Conservation (phyloP, 352 stramenopile genomes). For the Globisporangium camurandrum region DNA sequence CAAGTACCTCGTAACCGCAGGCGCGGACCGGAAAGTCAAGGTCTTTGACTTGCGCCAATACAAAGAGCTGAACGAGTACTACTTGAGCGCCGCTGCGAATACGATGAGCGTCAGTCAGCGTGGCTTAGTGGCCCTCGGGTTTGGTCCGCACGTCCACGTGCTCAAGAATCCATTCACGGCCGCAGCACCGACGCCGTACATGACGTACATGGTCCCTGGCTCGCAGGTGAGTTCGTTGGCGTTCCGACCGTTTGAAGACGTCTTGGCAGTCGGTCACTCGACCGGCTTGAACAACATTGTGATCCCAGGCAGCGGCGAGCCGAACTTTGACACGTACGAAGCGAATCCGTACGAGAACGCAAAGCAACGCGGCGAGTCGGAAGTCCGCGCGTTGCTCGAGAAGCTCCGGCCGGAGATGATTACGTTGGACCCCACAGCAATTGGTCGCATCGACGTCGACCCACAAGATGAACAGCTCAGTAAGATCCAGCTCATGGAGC, state of each 20-base stretch:
- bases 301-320: slow-evolving; percentile 95
- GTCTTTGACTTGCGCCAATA: slow-evolving; percentile 98
- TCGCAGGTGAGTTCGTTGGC: slow-evolving; percentile 82
- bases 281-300: slow-evolving; percentile 82
- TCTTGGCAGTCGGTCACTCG: slow-evolving; percentile 92
- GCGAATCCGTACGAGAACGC: slow-evolving; percentile 96
- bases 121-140: slow-evolving; percentile 92
- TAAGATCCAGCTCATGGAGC: slow-evolving; percentile 68
- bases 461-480: slow-evolving; percentile 78
- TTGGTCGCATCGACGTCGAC: slow-evolving; percentile 92
- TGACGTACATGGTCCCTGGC: slow-evolving; percentile 84
- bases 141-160: slow-evolving; percentile 88
- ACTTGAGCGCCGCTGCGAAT: slow-evolving; percentile 75
- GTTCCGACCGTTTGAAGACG: slow-evolving; percentile 99
- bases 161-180: slow-evolving; percentile 87
- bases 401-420: slow-evolving; percentile 99
- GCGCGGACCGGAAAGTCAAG: slow-evolving; percentile 92
- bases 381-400: slow-evolving; percentile 95
- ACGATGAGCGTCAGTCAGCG: slow-evolving; percentile 95
- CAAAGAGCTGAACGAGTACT: slow-evolving; percentile 93
- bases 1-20: slow-evolving; percentile 95
- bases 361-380: slow-evolving; percentile 94
- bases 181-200: slow-evolving; percentile 81
- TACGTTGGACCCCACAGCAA: slow-evolving; percentile 90
- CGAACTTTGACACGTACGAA: slow-evolving; percentile 98